Conservation (phyloP, 257 asterid genomes). For the Petunia axillaris region DNA sequence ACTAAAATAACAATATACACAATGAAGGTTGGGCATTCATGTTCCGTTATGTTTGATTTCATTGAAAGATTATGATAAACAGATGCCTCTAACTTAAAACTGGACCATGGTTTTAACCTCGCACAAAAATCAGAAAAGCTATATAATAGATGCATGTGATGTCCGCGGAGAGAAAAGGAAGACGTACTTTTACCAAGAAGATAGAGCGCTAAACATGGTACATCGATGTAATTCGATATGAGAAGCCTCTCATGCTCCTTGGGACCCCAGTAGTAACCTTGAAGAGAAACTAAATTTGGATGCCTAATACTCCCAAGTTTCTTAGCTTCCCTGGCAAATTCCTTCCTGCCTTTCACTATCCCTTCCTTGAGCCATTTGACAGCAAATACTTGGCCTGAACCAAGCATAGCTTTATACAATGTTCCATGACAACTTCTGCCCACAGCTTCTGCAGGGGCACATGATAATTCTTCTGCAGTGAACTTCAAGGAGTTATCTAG, state of each 20-base stretch:
- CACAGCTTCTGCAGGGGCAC: constrained; percentile 82
- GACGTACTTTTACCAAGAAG: constrained; percentile 70
- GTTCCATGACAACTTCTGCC: constrained; percentile 93
- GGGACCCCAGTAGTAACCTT: constrained; percentile 91
- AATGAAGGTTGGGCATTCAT: not conserved
- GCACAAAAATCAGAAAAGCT: constrained; percentile 18
- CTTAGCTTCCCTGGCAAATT: constrained; percentile 77
- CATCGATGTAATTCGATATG: constrained; percentile 58
- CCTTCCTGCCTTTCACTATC: constrained; percentile 70
- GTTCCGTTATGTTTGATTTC: not conserved
- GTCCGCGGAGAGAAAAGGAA: not conserved
- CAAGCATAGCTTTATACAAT: constrained; percentile 68
- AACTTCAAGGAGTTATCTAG: constrained; percentile 64
- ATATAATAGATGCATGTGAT: not conserved
- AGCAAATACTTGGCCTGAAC: constrained; percentile 66
- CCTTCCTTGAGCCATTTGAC: constrained; percentile 87
- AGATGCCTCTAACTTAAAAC: not conserved
- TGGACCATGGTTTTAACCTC: not conserved
- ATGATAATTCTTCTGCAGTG: constrained; percentile 73
- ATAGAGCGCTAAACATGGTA: constrained; percentile 72
- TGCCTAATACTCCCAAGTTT: constrained; percentile 76
- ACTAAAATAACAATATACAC: constrained; percentile 5
- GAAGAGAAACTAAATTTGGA: constrained; percentile 68
- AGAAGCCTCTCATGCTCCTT: constrained; percentile 83
- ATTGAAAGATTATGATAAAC: not conserved